phyloP scores from a whole-genome alignment of 1,139 yeast species.

The Diutina catenulata region DNA sequence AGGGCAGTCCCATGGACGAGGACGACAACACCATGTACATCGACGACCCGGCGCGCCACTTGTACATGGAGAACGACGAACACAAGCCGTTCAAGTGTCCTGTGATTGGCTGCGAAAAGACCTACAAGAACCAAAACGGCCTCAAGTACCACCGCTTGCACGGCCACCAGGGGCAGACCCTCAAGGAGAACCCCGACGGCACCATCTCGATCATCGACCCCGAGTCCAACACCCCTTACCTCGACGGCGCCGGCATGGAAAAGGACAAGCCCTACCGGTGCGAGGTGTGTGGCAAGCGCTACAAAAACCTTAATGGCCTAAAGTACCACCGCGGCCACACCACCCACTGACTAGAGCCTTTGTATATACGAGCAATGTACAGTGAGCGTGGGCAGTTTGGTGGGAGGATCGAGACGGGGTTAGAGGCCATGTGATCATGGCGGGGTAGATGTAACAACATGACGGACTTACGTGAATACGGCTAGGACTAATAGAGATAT shows the following conservation, averaged over 20 bases:
- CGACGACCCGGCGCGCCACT: slow-evolving; percentile 88
- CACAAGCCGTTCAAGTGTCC: slow-evolving; percentile 96
- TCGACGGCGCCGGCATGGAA: slow-evolving; percentile 88
- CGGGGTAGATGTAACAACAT: no score
- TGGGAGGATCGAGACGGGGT: no score
- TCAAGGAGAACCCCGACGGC: slow-evolving; percentile 88
- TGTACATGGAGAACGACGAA: slow-evolving; percentile 84
- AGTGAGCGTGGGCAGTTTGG: no score
- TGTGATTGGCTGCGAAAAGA: slow-evolving; percentile 95
- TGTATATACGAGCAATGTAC: no score
- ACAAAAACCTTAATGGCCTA: slow-evolving; percentile 90
- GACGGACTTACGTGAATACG: no score
- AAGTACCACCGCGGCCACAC: slow-evolving; percentile 97
- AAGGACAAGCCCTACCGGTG: slow-evolving; percentile 97
- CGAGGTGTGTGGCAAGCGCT: slow-evolving; percentile 95
- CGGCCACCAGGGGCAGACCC: slow-evolving; percentile 93
- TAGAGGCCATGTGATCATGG: no score
- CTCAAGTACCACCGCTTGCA: slow-evolving; percentile 90
- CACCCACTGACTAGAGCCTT: no score
- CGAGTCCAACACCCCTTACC: slow-evolving; percentile 78
- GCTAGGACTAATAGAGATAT: no score
- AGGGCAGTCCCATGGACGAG: slow-evolving; percentile 17
- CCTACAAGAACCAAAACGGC: slow-evolving; percentile 95
- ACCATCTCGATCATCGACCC: slow-evolving; percentile 90
- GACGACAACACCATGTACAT: slow-evolving; percentile 50